Evolutionary conservation across 2,329 filamentous ascomycete genomes (phyloP), one percentile per base, ranked within the genome.

Genomic region (Beauveria brongniartii): DNA sequence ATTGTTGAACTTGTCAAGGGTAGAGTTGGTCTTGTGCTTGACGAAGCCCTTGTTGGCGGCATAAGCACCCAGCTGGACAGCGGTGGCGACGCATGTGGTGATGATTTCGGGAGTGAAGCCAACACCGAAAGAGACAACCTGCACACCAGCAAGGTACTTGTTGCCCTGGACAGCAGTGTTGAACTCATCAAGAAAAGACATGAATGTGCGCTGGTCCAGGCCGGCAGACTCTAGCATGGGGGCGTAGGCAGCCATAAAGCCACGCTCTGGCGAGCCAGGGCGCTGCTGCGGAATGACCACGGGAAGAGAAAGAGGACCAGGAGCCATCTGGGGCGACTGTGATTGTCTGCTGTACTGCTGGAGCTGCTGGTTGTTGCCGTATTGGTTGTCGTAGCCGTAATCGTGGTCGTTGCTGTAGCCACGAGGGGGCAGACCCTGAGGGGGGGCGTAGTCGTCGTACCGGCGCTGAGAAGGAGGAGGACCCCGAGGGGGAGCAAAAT

Each of bases 101-200:
- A 63, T 63, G 53, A 63, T 61, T n/a, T 60, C 57, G 24, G 61
- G 61, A 5, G 61, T 60, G 47, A 63, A 63, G 30, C 53, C 61
- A 10, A 60, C 61, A 51, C 61, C 61, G n/a, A 63, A 63, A n/a
- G 61, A 60, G 20, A 60, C 61, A 14, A 63, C 61, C 53, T 63
- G 61, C 1, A 63, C 61, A 34, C 61, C 57, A 2, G 61, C 61
- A 16, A 63, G 61, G 28, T 46, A 56, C 28, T 63, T 63, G 47
- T 63, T 63, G 44, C 61, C 61, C 40, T 63, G 61, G 8, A 63
- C 43, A 14, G 61, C 61, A 9, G 61, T 63, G 61, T 63, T 63
- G 57, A 52, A 60, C 26, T 63, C 52, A 26, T 61, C 57, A 10
- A 63, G 40, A 43, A 63, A 63, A 9, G 58, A 34, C 57, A 63